Evolutionary conservation across 2,329 filamentous ascomycete species (phyloP).

Genomic region (Aspergillus sp.): DNA sequence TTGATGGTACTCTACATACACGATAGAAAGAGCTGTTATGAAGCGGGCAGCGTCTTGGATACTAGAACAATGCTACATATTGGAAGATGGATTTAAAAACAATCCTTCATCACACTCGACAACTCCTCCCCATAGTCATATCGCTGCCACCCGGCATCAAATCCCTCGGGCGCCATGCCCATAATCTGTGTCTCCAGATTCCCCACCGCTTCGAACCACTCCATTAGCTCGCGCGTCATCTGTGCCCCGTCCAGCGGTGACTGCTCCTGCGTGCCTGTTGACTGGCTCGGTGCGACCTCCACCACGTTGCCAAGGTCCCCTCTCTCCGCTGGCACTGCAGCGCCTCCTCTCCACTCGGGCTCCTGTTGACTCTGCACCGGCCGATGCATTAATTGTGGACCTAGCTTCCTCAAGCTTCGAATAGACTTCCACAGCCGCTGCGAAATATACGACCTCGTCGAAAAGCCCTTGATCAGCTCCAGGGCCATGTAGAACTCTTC

Average conservation of each 20-base stretch:
- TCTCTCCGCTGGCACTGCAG: background rate
- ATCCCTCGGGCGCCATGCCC: constrained; percentile 30
- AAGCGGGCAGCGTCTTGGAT: background rate
- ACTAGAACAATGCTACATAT: too few species aligned
- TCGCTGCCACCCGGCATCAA: constrained; percentile 25
- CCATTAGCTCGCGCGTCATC: constrained; percentile 60
- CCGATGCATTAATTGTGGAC: constrained; percentile 53
- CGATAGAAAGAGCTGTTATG: background rate
- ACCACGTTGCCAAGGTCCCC: background rate
- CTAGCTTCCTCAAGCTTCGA: constrained; percentile 61
- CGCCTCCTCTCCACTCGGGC: background rate
- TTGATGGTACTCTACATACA: background rate
- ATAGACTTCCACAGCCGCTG: constrained; percentile 65
- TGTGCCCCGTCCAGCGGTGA: constrained; percentile 55
- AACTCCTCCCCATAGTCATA: constrained; percentile 59
- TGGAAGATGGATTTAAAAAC: constrained; percentile 19
- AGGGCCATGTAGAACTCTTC: constrained; percentile 68
- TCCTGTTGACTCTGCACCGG: constrained; percentile 1
- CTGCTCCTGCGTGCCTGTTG: constrained; percentile 43
- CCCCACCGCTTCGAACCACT: constrained; percentile 64
- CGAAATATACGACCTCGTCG: constrained; percentile 61
- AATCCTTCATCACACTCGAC: constrained; percentile 59
- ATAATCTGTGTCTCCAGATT: constrained; percentile 50
- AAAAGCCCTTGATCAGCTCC: constrained; percentile 63
- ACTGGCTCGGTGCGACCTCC: background rate